These are phyloP conservation scores for Fonsecaea nubica DNA, from an alignment of 2,329 filamentous ascomycete genomes.

Conservation along the genomic window DNA sequence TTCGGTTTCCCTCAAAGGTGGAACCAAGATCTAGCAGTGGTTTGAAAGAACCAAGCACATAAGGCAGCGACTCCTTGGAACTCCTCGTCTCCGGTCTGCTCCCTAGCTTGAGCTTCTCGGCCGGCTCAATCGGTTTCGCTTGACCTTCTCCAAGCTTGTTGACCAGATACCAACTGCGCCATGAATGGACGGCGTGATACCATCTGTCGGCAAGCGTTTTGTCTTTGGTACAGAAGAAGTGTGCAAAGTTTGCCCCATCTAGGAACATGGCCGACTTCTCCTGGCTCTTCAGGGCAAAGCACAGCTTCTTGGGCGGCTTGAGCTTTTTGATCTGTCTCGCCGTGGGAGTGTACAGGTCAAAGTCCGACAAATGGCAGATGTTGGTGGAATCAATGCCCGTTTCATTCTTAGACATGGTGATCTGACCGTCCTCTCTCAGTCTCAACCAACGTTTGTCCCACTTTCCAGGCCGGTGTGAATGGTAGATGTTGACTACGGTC, in stretches of 20 bases:
- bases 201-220: slow-evolving; percentile 70
- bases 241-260: slow-evolving; percentile 82
- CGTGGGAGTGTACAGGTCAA: slow-evolving; percentile 85
- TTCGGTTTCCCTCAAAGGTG: slow-evolving; percentile 1
- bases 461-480: slow-evolving; percentile 80
- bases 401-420: slow-evolving; percentile 74
- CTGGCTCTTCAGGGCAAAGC: slow-evolving; percentile 89
- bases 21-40: slow-evolving; percentile 68
- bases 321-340: slow-evolving; percentile 72
- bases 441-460: slow-evolving; percentile 88
- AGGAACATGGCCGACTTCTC: slow-evolving; percentile 85
- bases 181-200: slow-evolving; percentile 73
- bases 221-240: slow-evolving; percentile 88
- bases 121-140: slow-evolving; percentile 37
- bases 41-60: slow-evolving; percentile 69
- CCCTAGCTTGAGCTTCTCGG: slow-evolving; percentile 9
- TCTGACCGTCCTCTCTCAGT: slow-evolving; percentile 74
- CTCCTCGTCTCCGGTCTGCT: slow-evolving; percentile 37
- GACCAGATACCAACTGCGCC: slow-evolving; percentile 92
- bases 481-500: slow-evolving; percentile 74
- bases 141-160: slow-evolving; percentile 69
- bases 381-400: slow-evolving; percentile 61
- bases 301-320: slow-evolving; percentile 82
- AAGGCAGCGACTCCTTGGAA: slow-evolving; percentile 61
- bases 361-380: slow-evolving; percentile 87